Conservation (phyloP, 345 rosid species). For the Moricandia arvensis region DNA sequence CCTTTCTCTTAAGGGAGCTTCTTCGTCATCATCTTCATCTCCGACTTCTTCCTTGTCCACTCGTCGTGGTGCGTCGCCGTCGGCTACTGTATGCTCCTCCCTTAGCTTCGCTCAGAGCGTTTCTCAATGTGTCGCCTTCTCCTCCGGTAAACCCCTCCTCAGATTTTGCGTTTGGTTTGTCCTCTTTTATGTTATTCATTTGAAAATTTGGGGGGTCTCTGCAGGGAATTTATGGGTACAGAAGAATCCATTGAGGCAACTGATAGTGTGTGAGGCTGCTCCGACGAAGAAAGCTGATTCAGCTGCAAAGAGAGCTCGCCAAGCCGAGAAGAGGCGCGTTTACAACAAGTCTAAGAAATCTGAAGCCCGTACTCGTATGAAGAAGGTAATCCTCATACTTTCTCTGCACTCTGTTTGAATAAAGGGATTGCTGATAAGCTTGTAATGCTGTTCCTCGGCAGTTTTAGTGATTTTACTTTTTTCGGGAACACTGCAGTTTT, state of each 20-base stretch:
- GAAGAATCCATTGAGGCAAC: conserved; percentile 44
- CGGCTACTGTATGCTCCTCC: conserved; percentile 38
- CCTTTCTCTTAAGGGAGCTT: conserved; percentile 49
- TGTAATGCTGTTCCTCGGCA: not conserved
- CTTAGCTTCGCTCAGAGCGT: conserved; percentile 62
- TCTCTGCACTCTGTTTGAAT: not conserved
- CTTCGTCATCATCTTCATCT: not conserved
- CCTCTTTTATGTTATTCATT: not conserved
- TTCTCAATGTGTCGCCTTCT: conserved; percentile 51
- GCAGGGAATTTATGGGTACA: conserved; percentile 52
- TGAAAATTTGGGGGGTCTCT: not conserved
- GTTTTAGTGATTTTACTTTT: too few species aligned
- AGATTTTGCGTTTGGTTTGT: not conserved
- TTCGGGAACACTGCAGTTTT: too few species aligned
- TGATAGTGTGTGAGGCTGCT: conserved; percentile 73
- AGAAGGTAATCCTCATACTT: conserved; percentile 54
- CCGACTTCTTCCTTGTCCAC: conserved; percentile 30
- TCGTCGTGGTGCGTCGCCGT: conserved; percentile 27
- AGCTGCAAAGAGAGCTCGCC: conserved; percentile 85
- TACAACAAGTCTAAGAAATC: conserved; percentile 85
- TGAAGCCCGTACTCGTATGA: conserved; percentile 88
- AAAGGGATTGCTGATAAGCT: not conserved
- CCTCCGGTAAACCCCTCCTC: conserved; percentile 40
- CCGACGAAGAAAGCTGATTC: conserved; percentile 76
- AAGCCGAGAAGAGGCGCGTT: conserved; percentile 77